phyloP scores from a whole-genome alignment of 1,284 basidiomycete species.

The Marasmius tenuissimus region DNA sequence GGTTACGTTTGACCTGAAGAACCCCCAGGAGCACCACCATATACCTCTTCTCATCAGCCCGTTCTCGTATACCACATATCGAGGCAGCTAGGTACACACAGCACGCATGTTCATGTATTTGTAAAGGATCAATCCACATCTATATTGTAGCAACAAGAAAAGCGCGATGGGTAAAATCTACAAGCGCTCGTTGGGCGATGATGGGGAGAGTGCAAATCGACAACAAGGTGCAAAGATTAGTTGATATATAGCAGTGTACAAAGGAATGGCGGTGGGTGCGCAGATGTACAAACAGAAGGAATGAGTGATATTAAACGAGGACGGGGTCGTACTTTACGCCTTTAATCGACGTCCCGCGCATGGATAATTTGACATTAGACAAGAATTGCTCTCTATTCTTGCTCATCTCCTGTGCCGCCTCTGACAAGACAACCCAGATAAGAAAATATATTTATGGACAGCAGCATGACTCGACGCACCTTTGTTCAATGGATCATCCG shows the following conservation, averaged over 20 bases:
- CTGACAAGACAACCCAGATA: constrained; percentile 41
- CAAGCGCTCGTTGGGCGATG: background rate
- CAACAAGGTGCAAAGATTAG: constrained; percentile 1
- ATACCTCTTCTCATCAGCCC: constrained; percentile 91
- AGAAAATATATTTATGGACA: background rate
- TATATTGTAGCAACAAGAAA: background rate
- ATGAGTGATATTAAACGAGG: constrained; percentile 35
- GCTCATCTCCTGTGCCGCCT: constrained; percentile 92
- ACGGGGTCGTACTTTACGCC: constrained; percentile 81
- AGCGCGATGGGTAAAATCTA: background rate
- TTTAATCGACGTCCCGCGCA: constrained; percentile 78
- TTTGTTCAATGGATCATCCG: constrained; percentile 98
- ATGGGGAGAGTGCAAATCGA: background rate
- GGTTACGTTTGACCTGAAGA: constrained; percentile 75
- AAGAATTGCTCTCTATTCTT: constrained; percentile 81
- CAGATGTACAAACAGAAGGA: background rate
- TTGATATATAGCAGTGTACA: constrained; percentile 14
- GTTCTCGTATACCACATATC: constrained; percentile 90
- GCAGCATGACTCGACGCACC: constrained; percentile 51
- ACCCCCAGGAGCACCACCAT: constrained; percentile 83
- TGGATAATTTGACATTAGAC: constrained; percentile 79
- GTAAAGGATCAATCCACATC: background rate
- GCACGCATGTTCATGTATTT: background rate
- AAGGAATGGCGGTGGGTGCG: constrained; percentile 6
- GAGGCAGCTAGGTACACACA: constrained; percentile 54